Evolutionary conservation across 2,329 filamentous ascomycete species (phyloP), one percentile per base, ranked within the genome.

Genomic region (Berkeleyomyces basicola): DNA sequence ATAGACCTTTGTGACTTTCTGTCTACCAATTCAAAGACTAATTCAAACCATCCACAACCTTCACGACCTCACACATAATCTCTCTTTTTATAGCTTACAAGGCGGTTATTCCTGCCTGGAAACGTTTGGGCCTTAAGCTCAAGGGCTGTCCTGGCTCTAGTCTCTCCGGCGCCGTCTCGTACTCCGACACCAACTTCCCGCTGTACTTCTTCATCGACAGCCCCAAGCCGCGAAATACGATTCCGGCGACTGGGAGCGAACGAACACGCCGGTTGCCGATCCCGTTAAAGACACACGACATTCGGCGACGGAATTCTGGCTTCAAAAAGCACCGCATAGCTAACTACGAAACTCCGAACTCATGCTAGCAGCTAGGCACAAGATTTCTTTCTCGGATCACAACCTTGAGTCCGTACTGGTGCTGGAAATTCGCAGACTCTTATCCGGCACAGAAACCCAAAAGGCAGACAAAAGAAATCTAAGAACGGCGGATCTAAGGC

Each of bases 61-160:
- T 61, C 51, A 49, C 47, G 4, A 68, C 46, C 6, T 47, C 40
- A n/a, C 39, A 36, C 68, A 72, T 68, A 70, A 77, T 78, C 74
- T 75, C 72, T 67, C 75, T n/a, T 74, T 67, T 71, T 74, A 69
- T 71, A 70, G 68, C 72, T 72, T 68, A 71, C 70, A 69, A 72
- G 73, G 73, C 74, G 70, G 75, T 74, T 68, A 74, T 79, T 66
- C 80, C 81, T 63, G 80, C 80, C 66, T 83, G 81, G 80, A 83
- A 83, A 70, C 78, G 79, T 75, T 78, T 82, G 76, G 81, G 81
- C 72, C 78, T 83, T 70, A 82, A 82, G 75, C 80, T 82, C 73
- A 83, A 82, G 72, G 59, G 55, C 55, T 16, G 69, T 71, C 66
- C 67, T 69, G 63, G 68, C 69, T 67, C 69, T 69, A 47, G 37